Evolutionary conservation across 805 yeast species (phyloP).

Genomic region (Kregervanrija pseudodelftensis): DNA sequence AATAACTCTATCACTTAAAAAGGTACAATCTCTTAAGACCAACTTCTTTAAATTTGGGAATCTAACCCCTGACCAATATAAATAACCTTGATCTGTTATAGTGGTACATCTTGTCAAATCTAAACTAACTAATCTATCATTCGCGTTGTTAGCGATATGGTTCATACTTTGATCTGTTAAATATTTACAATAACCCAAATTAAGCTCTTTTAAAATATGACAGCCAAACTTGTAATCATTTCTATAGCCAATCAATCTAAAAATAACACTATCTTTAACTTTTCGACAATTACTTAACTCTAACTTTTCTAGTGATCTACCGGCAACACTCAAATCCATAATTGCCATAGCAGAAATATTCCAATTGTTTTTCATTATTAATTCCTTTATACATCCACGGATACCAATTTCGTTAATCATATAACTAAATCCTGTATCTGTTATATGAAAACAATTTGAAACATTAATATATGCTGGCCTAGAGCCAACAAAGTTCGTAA

Average conservation of each 20-base stretch:
- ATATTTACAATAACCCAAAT: slow-evolving; percentile 70
- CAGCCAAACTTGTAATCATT: slow-evolving; percentile 41
- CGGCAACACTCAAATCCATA: slow-evolving; percentile 68
- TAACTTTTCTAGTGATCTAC: slow-evolving; percentile 48
- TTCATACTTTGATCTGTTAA: slow-evolving; percentile 62
- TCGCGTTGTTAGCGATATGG: slow-evolving; percentile 55
- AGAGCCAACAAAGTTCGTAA: slow-evolving; percentile 65
- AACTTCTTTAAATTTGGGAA: slow-evolving; percentile 48
- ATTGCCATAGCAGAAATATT: slow-evolving; percentile 75
- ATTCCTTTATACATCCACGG: slow-evolving; percentile 45
- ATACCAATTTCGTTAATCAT: slow-evolving; percentile 67
- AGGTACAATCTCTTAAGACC: slow-evolving; percentile 66
- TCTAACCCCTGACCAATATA: slow-evolving; percentile 51
- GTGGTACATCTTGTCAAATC: slow-evolving; percentile 72
- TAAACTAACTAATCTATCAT: slow-evolving; percentile 44
- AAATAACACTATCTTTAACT: slow-evolving; percentile 64
- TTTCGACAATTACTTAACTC: slow-evolving; percentile 69
- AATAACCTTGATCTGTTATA: slow-evolving; percentile 68
- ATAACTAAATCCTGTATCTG: slow-evolving; percentile 68
- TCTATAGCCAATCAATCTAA: slow-evolving; percentile 56
- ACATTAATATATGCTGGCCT: slow-evolving; percentile 56
- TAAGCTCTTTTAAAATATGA: slow-evolving; percentile 43
- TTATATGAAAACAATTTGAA: slow-evolving; percentile 69
- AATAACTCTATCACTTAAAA: slow-evolving; percentile 58
- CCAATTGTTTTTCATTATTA: slow-evolving; percentile 68